Evolutionary conservation across 305 asterid species (phyloP), one percentile per base, ranked within the genome.

Genomic region (Fraxinus sp.): DNA sequence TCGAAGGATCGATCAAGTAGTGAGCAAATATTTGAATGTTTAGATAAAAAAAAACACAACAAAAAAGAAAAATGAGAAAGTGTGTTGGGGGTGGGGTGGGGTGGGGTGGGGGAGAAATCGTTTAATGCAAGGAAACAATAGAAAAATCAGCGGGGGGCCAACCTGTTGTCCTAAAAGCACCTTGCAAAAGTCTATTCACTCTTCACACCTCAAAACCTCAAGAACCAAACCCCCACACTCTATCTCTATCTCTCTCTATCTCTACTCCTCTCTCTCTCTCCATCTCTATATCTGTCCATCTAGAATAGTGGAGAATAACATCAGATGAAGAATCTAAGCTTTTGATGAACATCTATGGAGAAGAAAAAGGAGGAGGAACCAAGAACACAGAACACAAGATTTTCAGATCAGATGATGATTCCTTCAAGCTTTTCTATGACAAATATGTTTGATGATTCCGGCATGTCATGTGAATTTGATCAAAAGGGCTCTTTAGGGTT

Each of bases 361-460:
- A 78, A 80, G 35, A 85, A 84, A 24, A 36, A 74, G 20, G 81
- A 41, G 35, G 39, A 70, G 75, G 64, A 52, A 52, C 22, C n/a
- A 70, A 70, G 20, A 11, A 70, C 75, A 30, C 41, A 13, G 13
- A 74, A 77, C 71, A 52, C 82, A 20, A 68, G 22, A 41, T 83
- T 83, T 70, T 79, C 86, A 77, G 90, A 88, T 85, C 87, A 88
- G 84, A 44, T 57, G 44, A 77, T 77, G 80, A 86, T 89, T 82
- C 85, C 86, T 74, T 68, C 82, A n/a, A 81, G 74, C 76, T 89
- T 84, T 26, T 52, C 82, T 2, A 7, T 68, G n/a, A 80, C 72
- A 14, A 83, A 46, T 80, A 37, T 81, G 66, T 80, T 80, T 46
- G 90, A 70, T 70, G 75, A 66, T 66, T 24, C 32, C 33, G 33